These are phyloP conservation scores for Daldinia vernicosa DNA, from an alignment of 495 filamentous ascomycete species.

Conservation along the genomic window DNA sequence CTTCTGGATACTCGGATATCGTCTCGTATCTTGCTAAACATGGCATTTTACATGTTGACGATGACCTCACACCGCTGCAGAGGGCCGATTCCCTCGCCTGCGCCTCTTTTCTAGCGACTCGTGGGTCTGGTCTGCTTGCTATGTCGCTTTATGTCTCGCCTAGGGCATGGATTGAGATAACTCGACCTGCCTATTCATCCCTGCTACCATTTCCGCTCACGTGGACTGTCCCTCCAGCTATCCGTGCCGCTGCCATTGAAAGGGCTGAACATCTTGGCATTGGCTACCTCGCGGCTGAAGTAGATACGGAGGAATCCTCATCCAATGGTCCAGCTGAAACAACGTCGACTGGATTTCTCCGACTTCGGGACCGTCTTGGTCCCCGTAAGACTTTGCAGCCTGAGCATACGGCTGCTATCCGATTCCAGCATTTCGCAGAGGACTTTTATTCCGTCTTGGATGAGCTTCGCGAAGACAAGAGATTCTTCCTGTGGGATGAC, in stretches of 20 bases:
- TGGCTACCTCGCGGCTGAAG: conserved; percentile 47
- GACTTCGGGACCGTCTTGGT: conserved; percentile 41
- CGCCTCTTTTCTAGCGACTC: conserved; percentile 69
- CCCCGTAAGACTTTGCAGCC: conserved; percentile 48
- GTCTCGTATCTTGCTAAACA: conserved; percentile 72
- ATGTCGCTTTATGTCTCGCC: conserved; percentile 89
- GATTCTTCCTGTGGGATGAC: conserved; percentile 60
- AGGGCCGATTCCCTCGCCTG: conserved; percentile 77
- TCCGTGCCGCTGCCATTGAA: conserved; percentile 70
- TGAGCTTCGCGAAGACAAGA: conserved; percentile 62
- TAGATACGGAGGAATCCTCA: conserved; percentile 41
- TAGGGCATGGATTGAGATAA: conserved; percentile 78
- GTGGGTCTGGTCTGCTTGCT: conserved; percentile 73
- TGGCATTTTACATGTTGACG: conserved; percentile 66
- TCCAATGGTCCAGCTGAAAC: conserved; percentile 42
- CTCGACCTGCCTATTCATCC: conserved; percentile 76
- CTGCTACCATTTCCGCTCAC: conserved; percentile 84
- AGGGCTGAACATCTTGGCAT: conserved; percentile 81
- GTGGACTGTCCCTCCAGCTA: conserved; percentile 76
- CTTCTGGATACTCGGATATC: conserved; percentile 78
- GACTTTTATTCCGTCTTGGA: conserved; percentile 75
- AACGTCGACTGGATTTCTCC: conserved; percentile 43
- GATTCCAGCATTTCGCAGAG: conserved; percentile 71
- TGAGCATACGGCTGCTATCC: conserved; percentile 67
- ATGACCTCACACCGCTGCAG: conserved; percentile 71